Percentiles rank a stretch among this genome's conserved stretches.
Evolutionary conservation across 768 basidiomycete genomes (phyloP).

Genomic region (Butyriboletus loyo): DNA sequence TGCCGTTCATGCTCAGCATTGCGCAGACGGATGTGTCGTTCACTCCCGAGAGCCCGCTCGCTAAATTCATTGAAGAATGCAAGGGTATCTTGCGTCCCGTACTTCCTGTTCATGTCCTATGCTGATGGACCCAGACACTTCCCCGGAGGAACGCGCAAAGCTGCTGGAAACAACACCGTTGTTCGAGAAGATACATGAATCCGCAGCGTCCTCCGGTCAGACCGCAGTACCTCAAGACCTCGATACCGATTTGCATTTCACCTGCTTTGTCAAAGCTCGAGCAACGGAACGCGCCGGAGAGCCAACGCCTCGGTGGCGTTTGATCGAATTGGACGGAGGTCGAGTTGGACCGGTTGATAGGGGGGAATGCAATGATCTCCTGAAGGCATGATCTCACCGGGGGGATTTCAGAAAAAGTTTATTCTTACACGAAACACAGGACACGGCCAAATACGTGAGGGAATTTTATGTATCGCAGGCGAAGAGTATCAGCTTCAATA

Average conservation of each 20-base stretch:
- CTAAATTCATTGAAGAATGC: conserved; percentile 63
- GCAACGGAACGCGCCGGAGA: conserved; percentile 27
- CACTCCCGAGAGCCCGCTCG: conserved; percentile 54
- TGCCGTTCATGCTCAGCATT: conserved; percentile 3
- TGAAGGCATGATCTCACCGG: conserved; percentile 41
- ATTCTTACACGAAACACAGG: conserved; percentile 27
- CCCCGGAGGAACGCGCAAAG: conserved; percentile 70
- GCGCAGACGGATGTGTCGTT: conserved; percentile 56
- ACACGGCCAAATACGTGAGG: conserved; percentile 45
- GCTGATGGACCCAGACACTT: conserved; percentile 45
- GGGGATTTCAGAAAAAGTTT: neutral
- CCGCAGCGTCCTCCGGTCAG: conserved; percentile 69
- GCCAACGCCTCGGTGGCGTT: conserved; percentile 35
- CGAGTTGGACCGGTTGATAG: conserved; percentile 78
- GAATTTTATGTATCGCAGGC: conserved; percentile 40
- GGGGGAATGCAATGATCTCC: conserved; percentile 57
- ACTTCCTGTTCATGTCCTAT: neutral
- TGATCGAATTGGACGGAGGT: conserved; percentile 85
- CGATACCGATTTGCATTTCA: conserved; percentile 81
- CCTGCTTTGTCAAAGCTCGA: conserved; percentile 77
- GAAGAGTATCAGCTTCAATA: conserved; percentile 42
- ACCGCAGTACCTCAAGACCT: conserved; percentile 58
- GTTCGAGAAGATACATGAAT: conserved; percentile 74
- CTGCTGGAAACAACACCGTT: conserved; percentile 72
- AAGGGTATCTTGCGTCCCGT: conserved; percentile 40